Conservation (phyloP, 257 asterid species). For the Verbascum thapsus region DNA sequence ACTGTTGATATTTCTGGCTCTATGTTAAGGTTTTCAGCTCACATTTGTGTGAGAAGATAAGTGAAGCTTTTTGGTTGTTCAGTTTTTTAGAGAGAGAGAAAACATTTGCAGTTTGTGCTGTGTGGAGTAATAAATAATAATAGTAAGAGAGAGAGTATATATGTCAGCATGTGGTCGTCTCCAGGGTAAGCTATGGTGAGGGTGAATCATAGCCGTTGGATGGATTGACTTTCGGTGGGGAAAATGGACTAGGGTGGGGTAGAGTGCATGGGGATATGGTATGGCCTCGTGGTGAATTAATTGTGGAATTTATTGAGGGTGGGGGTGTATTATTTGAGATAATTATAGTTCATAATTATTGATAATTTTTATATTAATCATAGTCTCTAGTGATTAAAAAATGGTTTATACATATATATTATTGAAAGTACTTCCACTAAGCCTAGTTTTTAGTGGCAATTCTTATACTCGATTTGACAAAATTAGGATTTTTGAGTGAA, state of each 20-base stretch:
- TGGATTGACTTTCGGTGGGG: background rate
- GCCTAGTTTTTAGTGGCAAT: too few relatives aligned
- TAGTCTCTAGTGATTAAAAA: too few relatives aligned
- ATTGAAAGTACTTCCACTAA: too few relatives aligned
- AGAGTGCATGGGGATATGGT: conserved; percentile 8
- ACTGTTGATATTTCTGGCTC: background rate
- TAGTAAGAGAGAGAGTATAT: background rate
- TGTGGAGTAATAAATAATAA: background rate
- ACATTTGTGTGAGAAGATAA: background rate
- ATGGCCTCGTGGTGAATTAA: background rate
- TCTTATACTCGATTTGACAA: too few relatives aligned
- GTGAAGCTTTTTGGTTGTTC: background rate
- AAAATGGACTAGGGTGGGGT: conserved; percentile 19
- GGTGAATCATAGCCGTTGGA: background rate
- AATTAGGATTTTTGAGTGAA: too few relatives aligned
- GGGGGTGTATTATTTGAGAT: too few relatives aligned
- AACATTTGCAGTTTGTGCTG: background rate
- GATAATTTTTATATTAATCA: too few relatives aligned
- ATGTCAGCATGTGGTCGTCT: background rate
- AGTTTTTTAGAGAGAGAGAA: conserved; percentile 5
- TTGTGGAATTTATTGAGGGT: conserved; percentile 11
- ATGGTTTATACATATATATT: too few relatives aligned
- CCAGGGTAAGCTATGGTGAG: background rate
- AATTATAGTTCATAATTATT: too few relatives aligned
- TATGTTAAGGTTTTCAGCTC: conserved; percentile 6